phyloP scores from a whole-genome alignment of 768 basidiomycete genomes.

The Lentinula boryana region DNA sequence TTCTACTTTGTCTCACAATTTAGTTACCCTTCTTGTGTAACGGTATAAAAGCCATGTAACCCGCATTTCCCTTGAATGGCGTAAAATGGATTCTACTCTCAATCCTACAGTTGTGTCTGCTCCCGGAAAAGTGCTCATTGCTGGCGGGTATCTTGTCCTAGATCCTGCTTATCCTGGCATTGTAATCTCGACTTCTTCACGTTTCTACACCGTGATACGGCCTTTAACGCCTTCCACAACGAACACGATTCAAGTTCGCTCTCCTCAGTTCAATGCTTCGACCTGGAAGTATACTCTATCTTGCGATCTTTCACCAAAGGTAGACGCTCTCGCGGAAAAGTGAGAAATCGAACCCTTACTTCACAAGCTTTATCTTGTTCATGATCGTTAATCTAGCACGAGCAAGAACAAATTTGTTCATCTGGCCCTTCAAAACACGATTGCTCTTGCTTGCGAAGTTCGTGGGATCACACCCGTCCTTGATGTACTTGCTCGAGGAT shows the following conservation, averaged over 20 bases:
- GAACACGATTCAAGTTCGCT: constrained; percentile 63
- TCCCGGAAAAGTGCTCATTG: constrained; percentile 91
- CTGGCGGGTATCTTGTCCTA: constrained; percentile 96
- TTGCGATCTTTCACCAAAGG: constrained; percentile 26
- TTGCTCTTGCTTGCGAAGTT: constrained; percentile 61
- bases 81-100: constrained; percentile 27
- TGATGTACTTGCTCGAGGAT: constrained; percentile 40
- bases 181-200: constrained; percentile 87
- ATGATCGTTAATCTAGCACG: constrained; percentile 19
- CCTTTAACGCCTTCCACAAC: constrained; percentile 17
- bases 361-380: not conserved
- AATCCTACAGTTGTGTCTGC: constrained; percentile 73
- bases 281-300: constrained; percentile 66
- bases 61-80: constrained; percentile 8
- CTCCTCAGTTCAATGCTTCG: constrained; percentile 86
- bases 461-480: constrained; percentile 37
- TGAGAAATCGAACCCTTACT: constrained; percentile 16
- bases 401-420: constrained; percentile 90
- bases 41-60: not conserved
- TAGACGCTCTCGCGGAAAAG: constrained; percentile 33
- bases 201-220: constrained; percentile 82
- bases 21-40: not conserved
- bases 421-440: constrained; percentile 75
- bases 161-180: constrained; percentile 81
- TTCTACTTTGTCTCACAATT: not conserved